These are phyloP conservation scores for Moricandia arvensis DNA, from an alignment of 345 rosid species.

Conservation along the genomic window DNA sequence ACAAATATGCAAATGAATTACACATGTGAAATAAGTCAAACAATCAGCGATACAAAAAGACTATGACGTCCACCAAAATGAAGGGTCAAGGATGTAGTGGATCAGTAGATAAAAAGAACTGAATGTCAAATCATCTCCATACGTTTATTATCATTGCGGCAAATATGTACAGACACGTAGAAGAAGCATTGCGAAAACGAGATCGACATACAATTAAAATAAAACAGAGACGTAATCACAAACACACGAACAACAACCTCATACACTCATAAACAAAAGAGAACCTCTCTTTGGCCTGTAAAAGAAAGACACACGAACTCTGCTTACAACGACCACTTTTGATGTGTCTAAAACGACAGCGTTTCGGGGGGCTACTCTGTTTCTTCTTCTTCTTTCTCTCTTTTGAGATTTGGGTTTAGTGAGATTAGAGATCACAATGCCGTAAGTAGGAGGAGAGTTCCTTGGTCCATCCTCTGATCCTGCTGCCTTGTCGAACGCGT, in stretches of 20 bases:
- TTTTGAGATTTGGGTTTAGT: constrained; percentile 9
- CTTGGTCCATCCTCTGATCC: constrained; percentile 60
- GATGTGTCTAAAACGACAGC: not conserved
- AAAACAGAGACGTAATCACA: not conserved
- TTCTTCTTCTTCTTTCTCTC: not conserved
- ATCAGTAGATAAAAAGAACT: not conserved
- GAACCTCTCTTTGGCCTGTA: constrained; percentile 5
- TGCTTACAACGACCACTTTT: constrained; percentile 5
- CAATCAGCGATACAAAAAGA: not conserved
- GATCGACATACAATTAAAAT: not conserved
- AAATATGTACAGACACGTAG: constrained; percentile 20
- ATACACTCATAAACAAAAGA: constrained; percentile 4
- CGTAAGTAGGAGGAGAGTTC: constrained; percentile 75
- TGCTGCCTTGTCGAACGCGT: constrained; percentile 61
- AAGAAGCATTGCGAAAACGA: constrained; percentile 6
- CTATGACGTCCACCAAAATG: not conserved
- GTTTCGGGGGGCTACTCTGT: not conserved
- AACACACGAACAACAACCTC: not conserved
- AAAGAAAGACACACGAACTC: not conserved
- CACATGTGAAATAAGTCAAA: too few species aligned
- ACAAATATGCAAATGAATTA: too few species aligned
- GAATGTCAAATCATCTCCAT: constrained; percentile 1
- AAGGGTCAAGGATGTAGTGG: not conserved
- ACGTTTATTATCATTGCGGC: constrained; percentile 21
- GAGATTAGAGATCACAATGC: constrained; percentile 66